Evolutionary conservation across 345 rosid genomes (phyloP), one percentile per base, ranked within the genome.

Genomic region (Brassica napus): DNA sequence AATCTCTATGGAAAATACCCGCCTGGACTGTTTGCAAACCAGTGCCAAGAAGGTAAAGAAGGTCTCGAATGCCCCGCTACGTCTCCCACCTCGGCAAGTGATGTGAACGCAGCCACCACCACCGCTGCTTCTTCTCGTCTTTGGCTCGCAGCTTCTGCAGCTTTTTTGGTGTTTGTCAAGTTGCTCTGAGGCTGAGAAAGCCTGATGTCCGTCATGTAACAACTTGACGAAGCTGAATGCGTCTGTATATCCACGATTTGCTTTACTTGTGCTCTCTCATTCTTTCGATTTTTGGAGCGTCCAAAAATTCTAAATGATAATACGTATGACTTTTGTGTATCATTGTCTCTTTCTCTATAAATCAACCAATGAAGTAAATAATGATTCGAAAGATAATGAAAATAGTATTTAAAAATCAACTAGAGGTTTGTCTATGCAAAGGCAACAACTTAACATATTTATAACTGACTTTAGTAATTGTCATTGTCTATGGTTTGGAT

Each of bases 1-100:
- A 83, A 88, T 59, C 81, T 88, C 34, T 55, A 86, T 1, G 93
- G 93, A 0, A 88, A 82, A 21, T 91, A 91, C 80, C 93, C 93
- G 0, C 85, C 89, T 10, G 96, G 96, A 7, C 87, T 91, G 30
- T 89, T 89, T 47, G 86, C 89, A 5, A 86, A 80, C 0, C 84
- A 85, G 75, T 89, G 96, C 67, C 87, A 85, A 66, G 86, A 83
- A 21, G 71, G 73, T 24, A 88, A 85, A 75, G 35, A 47, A 57
- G 96, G 93, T 55, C 92, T 91, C 23, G 83, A 3, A 11, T 91
- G 96, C 78, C 79, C 89, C 1, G 80, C 83, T 4, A 4, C 4
- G 14, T 76, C 83, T 35, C 86, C 91, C 0, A 16, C 76, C 5
- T 1, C 49, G 26, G 75, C 58, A 11, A 71, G 55, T 5, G 71